A percentile compares a stretch with the other conserved stretches of the same genome.
Conservation (phyloP, 768 basidiomycete species). For the Lentinus brumalis region DNA sequence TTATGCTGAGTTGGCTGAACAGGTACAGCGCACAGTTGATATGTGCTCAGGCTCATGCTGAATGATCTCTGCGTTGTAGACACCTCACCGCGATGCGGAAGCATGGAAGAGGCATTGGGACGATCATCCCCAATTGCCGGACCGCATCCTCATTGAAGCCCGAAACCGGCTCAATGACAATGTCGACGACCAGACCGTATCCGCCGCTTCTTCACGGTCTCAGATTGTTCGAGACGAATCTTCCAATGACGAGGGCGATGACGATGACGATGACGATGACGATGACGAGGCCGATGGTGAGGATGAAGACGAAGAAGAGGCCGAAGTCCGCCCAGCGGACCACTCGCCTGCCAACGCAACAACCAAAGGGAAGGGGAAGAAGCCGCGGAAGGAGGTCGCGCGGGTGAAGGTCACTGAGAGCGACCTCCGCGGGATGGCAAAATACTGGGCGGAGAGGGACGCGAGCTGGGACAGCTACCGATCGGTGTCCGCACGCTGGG, state of each 20-base stretch:
- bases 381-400: background rate
- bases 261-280: background rate
- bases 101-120: constrained; percentile 15
- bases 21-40: background rate
- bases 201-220: too few species aligned
- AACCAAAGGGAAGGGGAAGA: background rate
- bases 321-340: background rate
- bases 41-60: too few species aligned
- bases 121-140: constrained; percentile 1
- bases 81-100: background rate
- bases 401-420: background rate
- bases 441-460: background rate
- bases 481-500: background rate
- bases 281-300: background rate
- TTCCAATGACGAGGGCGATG: background rate
- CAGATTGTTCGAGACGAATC: background rate
- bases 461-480: background rate
- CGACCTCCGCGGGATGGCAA: background rate
- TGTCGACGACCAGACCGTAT: too few species aligned
- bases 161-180: background rate
- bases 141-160: constrained; percentile 3
- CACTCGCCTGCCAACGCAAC: background rate
- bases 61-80: background rate
- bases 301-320: background rate
- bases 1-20: background rate